Conservation (phyloP, 305 asterid species). For the Fraxinus sp. region DNA sequence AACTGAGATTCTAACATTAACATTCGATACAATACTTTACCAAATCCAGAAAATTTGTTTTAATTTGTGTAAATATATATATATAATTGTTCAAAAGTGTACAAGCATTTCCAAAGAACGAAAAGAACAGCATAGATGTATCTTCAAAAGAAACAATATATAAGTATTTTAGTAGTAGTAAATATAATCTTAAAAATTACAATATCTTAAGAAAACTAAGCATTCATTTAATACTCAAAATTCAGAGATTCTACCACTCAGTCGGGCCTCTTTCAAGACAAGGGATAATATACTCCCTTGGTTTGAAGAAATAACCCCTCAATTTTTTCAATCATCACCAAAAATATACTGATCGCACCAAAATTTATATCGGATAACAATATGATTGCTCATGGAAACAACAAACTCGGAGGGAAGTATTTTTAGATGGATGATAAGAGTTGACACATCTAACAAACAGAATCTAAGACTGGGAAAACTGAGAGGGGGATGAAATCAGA, state of each 20-base stretch:
- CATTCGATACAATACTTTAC: not conserved
- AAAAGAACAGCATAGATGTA: not conserved
- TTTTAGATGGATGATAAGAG: not conserved
- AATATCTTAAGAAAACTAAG: not conserved
- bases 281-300: not conserved
- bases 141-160: constrained; percentile 6
- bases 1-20: constrained; percentile 2
- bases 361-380: not conserved
- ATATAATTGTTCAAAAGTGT: not conserved
- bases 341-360: not conserved
- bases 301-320: not conserved
- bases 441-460: not conserved
- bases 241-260: not conserved
- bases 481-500: not conserved
- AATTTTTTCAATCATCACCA: not conserved
- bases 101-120: not conserved
- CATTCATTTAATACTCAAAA: not conserved
- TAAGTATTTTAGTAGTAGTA: constrained; percentile 5
- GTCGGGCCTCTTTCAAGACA: not conserved
- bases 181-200: not conserved
- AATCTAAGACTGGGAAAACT: not conserved
- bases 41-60: not conserved
- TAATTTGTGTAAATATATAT: not conserved
- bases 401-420: not conserved
- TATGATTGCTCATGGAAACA: not conserved